Conservation (phyloP, 495 filamentous ascomycete species). For the Neurospora sp. region DNA sequence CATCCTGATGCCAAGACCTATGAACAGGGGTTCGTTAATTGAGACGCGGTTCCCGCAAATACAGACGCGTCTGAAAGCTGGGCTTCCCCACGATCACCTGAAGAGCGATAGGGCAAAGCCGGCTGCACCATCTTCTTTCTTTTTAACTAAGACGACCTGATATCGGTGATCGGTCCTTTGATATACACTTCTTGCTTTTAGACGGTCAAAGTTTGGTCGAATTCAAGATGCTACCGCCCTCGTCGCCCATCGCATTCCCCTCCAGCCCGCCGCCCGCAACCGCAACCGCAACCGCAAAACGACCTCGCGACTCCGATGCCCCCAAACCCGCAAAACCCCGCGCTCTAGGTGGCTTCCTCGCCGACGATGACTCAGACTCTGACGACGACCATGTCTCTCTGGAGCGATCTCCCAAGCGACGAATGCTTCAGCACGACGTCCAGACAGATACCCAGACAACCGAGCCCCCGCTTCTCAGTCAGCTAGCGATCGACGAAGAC, state of each 20-base stretch:
- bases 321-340: slow-evolving; percentile 18
- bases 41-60: slow-evolving; percentile 1
- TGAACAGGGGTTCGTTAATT: background rate
- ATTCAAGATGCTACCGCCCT: slow-evolving; percentile 34
- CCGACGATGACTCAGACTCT: slow-evolving; percentile 38
- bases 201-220: background rate
- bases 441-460: slow-evolving; percentile 1
- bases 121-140: background rate
- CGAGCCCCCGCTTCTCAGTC: slow-evolving; percentile 1
- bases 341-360: slow-evolving; percentile 31
- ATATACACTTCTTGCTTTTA: background rate
- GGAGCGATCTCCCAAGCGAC: slow-evolving; percentile 29
- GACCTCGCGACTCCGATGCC: slow-evolving; percentile 11
- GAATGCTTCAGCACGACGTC: slow-evolving; percentile 18
- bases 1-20: background rate
- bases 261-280: slow-evolving; percentile 38
- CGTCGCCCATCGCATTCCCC: slow-evolving; percentile 51
- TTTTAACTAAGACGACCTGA: background rate
- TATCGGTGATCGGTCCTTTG: background rate
- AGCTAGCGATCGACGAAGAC: slow-evolving; percentile 10
- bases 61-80: background rate
- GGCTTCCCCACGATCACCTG: background rate
- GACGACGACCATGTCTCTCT: slow-evolving; percentile 18
- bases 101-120: background rate
- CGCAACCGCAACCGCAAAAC: slow-evolving; percentile 36